Percentiles rank a stretch among this genome's conserved stretches.
Evolutionary conservation across 2,329 filamentous ascomycete species (phyloP).

Genomic region (Ophiostoma sp.): DNA sequence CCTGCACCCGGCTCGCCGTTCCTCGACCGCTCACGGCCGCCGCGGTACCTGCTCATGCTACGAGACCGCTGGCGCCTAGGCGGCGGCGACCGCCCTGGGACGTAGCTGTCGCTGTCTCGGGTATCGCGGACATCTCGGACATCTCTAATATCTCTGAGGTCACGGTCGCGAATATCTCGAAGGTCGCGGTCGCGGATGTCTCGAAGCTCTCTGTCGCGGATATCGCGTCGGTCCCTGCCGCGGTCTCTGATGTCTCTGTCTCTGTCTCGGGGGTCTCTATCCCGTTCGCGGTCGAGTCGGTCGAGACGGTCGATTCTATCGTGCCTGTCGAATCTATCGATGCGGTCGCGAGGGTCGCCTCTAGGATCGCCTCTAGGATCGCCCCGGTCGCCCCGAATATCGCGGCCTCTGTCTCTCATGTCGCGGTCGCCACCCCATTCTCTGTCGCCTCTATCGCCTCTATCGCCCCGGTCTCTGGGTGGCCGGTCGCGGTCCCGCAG

Average conservation of each 20-base stretch:
- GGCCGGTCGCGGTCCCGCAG: slow-evolving; percentile 38
- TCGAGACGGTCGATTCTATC: slow-evolving; percentile 27
- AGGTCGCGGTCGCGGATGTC: slow-evolving; percentile 35
- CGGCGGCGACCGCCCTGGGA: slow-evolving; percentile 39
- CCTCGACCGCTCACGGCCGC: slow-evolving; percentile 30
- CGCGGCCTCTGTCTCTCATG: not conserved
- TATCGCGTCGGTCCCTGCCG: not conserved
- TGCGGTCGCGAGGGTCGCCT: not conserved
- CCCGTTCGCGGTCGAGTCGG: slow-evolving; percentile 1
- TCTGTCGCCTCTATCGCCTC: slow-evolving; percentile 31
- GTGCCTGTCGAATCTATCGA: slow-evolving; percentile 32
- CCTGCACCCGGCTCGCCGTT: slow-evolving; percentile 35
- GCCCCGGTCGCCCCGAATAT: not conserved
- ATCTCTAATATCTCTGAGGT: not conserved
- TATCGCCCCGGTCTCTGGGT: slow-evolving; percentile 35
- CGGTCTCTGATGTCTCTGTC: not conserved
- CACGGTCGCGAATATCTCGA: slow-evolving; percentile 28
- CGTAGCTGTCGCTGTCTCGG: slow-evolving; percentile 36
- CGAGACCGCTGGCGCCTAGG: slow-evolving; percentile 40
- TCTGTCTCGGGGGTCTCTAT: not conserved
- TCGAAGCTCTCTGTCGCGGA: slow-evolving; percentile 31
- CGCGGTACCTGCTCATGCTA: slow-evolving; percentile 39
- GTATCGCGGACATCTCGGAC: not conserved
- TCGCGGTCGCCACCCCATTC: slow-evolving; percentile 18
- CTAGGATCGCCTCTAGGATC: not conserved